Base-by-base conservation (phyloP, 768 basidiomycete genomes). In the Phaeotremella skinneri region DNA sequence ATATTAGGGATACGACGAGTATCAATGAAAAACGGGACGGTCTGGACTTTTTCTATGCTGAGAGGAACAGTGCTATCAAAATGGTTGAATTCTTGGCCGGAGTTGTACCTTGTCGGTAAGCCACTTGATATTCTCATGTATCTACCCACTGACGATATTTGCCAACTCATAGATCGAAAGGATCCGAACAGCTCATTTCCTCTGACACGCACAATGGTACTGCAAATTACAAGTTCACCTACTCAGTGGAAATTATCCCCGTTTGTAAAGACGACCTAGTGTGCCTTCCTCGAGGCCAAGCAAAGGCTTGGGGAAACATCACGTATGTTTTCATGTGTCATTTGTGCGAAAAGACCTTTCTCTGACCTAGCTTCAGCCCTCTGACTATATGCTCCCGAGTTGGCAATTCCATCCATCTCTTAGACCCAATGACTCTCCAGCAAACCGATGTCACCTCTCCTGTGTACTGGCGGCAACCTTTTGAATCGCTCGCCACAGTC, bases 251-350 rank as follows among this genome's bases (percentile, higher is more conserved):
- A 79, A 96, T 99, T 72, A 84, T 88, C 3, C 92, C 96, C 0
- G 85, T 99, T 56, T 99, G 96, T 81, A 97, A 97, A 76, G 96
- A 98, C 74, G 96, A 99, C 78, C 84, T 99, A 26, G 88, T 98
- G 21, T 91, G 89, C 74, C 81, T 99, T 32, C 90, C 92, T 2
- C 76, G 80, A 11, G 90, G 90, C 70, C 86, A 87, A 66, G 92
- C 96, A 0, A 85, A 87, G 7, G 79, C 84, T 17, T 80, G 93
- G 56, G 85, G 87, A 73, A 97, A 93, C 80, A 94, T 99, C 79
- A 85, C 75, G 78, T 79, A 59, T 56, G 77, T 69, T n/a, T 11
- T 3, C n/a, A n/a, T 29, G 14, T 30, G 21, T 26, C 3, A 17
- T 5, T 52, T 27, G n/a, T 21, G 30, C 39, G 23, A 20, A 39